phyloP scores from a whole-genome alignment of 2,329 filamentous ascomycete species.

The Trichoderma sp. region DNA sequence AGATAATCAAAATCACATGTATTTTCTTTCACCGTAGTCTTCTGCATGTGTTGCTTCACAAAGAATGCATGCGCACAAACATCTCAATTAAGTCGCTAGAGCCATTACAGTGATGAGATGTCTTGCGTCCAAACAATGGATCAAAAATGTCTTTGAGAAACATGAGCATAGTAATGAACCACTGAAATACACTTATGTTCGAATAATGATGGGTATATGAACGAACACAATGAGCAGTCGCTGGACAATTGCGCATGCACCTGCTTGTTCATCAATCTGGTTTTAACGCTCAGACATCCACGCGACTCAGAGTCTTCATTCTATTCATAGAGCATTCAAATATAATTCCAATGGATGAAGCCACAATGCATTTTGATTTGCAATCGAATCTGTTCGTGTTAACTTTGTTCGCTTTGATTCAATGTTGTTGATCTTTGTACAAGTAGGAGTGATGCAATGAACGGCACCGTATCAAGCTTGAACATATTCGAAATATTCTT shows the following conservation, averaged over 20 bases:
- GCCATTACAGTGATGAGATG: neutral
- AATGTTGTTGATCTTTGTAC: neutral
- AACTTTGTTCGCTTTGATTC: neutral
- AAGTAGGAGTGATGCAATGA: neutral
- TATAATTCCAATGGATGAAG: neutral
- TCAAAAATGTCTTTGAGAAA: neutral
- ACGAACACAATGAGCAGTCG: neutral
- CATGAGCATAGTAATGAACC: neutral
- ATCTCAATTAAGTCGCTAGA: neutral
- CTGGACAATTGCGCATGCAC: neutral
- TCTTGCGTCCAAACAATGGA: neutral
- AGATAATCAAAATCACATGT: neutral
- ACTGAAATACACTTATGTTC: neutral
- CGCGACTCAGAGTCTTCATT: neutral
- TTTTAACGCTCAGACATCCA: neutral
- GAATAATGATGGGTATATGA: neutral
- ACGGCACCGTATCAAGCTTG: neutral
- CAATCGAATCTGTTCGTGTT: neutral
- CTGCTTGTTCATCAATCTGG: neutral
- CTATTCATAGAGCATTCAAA: neutral
- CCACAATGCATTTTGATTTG: neutral
- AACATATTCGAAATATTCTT: neutral
- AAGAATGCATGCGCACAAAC: neutral
- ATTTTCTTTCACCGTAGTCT: neutral
- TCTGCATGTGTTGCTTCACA: neutral